A percentile compares a stretch with the other conserved stretches of the same genome.
Evolutionary conservation across 208 protist species (phyloP).

Genomic region (Leishmania guyanensis): DNA sequence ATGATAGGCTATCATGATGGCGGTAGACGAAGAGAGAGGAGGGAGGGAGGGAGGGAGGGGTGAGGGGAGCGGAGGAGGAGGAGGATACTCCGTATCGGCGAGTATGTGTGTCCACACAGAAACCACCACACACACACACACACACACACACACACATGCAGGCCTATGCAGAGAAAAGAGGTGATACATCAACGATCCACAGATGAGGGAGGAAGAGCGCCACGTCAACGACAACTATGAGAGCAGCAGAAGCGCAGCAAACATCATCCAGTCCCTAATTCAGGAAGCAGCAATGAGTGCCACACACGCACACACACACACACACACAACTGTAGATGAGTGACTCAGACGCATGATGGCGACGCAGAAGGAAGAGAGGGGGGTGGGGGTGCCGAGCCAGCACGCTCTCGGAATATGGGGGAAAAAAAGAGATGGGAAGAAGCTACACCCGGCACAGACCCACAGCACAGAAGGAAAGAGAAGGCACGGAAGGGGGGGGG

Average conservation of each 20-base stretch:
- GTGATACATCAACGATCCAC: background rate
- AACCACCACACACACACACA: background rate
- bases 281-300: background rate
- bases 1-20: background rate
- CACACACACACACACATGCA: background rate
- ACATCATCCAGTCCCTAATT: background rate
- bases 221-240: background rate
- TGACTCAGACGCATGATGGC: background rate
- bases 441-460: background rate
- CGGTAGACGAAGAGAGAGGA: background rate
- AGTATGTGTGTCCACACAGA: background rate
- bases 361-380: background rate
- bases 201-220: background rate
- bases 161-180: background rate
- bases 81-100: background rate
- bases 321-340: background rate
- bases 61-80: background rate
- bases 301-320: background rate
- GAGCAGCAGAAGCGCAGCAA: background rate
- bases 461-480: background rate
- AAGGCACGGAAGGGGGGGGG: too few species aligned
- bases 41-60: background rate
- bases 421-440: constrained; percentile 24
- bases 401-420: constrained; percentile 4
- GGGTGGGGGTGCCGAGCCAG: background rate